Base-by-base conservation (phyloP, 2,329 filamentous ascomycete species). In the Microascus cirrosus region DNA sequence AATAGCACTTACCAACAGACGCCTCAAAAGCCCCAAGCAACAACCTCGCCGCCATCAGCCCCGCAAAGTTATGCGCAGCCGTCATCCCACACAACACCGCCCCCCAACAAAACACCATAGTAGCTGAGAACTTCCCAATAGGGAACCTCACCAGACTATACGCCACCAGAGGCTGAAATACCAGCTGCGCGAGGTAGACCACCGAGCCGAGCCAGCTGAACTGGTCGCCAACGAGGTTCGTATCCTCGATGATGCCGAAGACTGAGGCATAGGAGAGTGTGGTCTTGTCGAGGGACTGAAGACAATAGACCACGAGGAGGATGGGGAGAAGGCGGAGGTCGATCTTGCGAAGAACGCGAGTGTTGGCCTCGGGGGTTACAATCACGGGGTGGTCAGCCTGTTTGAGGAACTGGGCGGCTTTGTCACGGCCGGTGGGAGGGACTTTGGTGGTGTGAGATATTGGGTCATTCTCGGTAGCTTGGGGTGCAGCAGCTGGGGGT, bases 141-240 rank as follows among this genome's bases (percentile, higher is more conserved):
- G 79, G 81, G 0, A 80, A 62, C 62, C 79, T 78, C 32, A 81
- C 78, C 0, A 82, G 71, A 7, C 78, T 78, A 59, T 77, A 82
- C 0, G 79, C 78, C 12, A 80, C 74, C 13, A 82, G 65, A 39
- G 78, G 80, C n/a, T 80, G 79, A 32, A 81, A 65, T 6, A 67
- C 60, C 55, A 67, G 53, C 59, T 65, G 68, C 2, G 67, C 60
- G 3, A 68, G 60, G 36, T 69, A 69, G 53, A 69, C 69, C 28
- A 65, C 61, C 8, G 65, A 67, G 57, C 60, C 66, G 24, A 69
- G 60, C 64, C 65, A 70, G 57, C 65, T 66, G 60, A 64, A 69
- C 57, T 70, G 64, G 42, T 69, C 57, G 18, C 68, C 66, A 3
- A 66, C 61, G 2, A 69, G 62, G 1, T 61, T 59, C 1, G 64